Base-by-base conservation (phyloP, 1,139 yeast genomes). In the Debaryomyces fabryi region DNA sequence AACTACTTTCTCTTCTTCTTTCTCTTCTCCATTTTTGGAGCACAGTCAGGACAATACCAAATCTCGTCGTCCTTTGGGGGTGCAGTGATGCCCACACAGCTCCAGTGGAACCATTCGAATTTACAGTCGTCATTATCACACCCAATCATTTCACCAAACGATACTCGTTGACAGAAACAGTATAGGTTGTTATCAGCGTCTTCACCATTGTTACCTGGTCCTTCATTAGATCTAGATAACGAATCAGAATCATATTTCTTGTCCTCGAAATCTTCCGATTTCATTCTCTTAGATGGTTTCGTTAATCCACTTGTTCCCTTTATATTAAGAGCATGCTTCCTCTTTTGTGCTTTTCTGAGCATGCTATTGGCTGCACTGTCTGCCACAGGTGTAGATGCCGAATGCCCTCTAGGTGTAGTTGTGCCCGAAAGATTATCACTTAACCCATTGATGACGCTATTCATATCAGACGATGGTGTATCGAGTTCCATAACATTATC, bases 81-180 rank as follows among this genome's bases (percentile, higher is more conserved):
- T 32, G 80, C 76, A 7, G 80, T 78, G 45, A 90, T 78, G 1
- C 96, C 96, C 44, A 90, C 96, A 72, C 97, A 90, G 50, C 79
- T 74, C 76, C 88, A 86, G 64, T 86, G 93, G 65, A 89, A 90
- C 97, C 97, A 90, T 64, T 89, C 96, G 59, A 75, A 84, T 54
- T 84, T 81, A 71, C 96, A 90, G 55, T 84, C 84, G 16, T 82
- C 83, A 59, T 87, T 87, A 63, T 90, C 97, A 65, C 97, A 90
- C 0, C 96, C 96, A 66, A 90, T 85, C 96, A 90, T 90, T 56
- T 88, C 89, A 10, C 96, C 96, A 69, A 85, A 88, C 1, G 96
- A 87, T 0, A 87, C 91, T 53, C 89, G 82, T 58, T 87, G 89
- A 64, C 97, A 90, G 67, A 86, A 81, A 66, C 96, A 90, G 65